Conservation (phyloP, 805 yeast genomes). For the Lipomyces spencermartinsiae region DNA sequence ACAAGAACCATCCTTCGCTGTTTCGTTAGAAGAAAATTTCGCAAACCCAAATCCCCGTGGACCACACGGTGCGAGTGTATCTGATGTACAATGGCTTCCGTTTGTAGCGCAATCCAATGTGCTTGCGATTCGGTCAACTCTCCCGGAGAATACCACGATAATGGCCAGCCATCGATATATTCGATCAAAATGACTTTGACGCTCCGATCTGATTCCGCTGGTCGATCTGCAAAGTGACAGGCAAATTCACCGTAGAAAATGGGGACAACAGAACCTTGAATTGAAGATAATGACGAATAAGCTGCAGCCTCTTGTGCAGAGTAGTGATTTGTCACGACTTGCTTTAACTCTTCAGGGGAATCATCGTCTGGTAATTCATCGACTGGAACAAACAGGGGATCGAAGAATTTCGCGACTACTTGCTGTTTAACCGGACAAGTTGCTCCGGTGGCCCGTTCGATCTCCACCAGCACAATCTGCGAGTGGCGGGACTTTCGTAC, state of each 20-base stretch:
- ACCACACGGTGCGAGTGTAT: background rate
- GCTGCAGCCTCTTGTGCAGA: background rate
- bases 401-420: conserved; percentile 4
- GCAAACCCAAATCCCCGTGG: conserved; percentile 3
- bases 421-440: conserved; percentile 1
- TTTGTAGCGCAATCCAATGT: background rate
- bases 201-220: background rate
- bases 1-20: conserved; percentile 3
- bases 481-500: conserved; percentile 9
- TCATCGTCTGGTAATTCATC: conserved; percentile 1
- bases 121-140: conserved; percentile 4
- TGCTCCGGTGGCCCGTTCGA: conserved; percentile 2
- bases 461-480: conserved; percentile 2
- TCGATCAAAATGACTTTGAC: background rate
- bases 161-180: conserved; percentile 4
- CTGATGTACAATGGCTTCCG: background rate
- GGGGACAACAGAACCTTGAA: background rate
- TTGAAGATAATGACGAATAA: conserved; percentile 2
- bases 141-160: conserved; percentile 1
- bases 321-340: background rate
- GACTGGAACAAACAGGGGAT: conserved; percentile 6
- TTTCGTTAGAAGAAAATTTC: background rate
- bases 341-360: background rate
- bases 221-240: background rate
- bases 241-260: conserved; percentile 3